Evolutionary conservation across 2,329 filamentous ascomycete genomes (phyloP).

Genomic region (Huntiella savannae): DNA sequence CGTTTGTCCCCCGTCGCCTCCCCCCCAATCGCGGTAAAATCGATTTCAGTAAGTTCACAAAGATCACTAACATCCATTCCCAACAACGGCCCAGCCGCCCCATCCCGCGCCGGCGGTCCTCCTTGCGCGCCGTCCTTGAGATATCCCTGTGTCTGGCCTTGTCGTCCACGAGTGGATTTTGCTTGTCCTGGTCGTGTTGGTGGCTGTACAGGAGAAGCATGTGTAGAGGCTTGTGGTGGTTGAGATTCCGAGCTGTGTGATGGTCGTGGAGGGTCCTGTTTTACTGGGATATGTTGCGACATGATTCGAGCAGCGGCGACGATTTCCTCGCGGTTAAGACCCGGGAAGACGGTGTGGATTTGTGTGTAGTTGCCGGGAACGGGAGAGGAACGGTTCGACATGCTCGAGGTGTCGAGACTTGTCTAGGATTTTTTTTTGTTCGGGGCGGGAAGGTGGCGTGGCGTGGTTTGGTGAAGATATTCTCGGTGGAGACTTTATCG

Average conservation of each 20-base stretch:
- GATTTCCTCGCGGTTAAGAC: constrained; percentile 12
- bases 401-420: too few relatives aligned
- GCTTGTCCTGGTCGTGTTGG: too few relatives aligned
- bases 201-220: too few relatives aligned
- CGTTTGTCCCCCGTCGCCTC: not conserved
- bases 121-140: too few relatives aligned
- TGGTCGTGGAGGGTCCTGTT: not conserved
- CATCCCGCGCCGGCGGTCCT: not conserved
- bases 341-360: constrained; percentile 6
- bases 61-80: not conserved
- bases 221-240: too few relatives aligned
- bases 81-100: not conserved
- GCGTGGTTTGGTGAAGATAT: too few relatives aligned
- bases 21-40: not conserved
- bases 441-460: too few relatives aligned
- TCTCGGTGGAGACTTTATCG: too few relatives aligned
- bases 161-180: too few relatives aligned
- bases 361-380: not conserved
- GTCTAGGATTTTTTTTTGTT: too few relatives aligned
- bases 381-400: too few relatives aligned
- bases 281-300: not conserved
- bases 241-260: not conserved
- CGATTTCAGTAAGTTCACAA: constrained; percentile 2
- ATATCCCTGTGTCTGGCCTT: too few relatives aligned
- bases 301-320: constrained; percentile 10